A percentile compares a stretch with the other conserved stretches of the same genome.
phyloP scores from a whole-genome alignment of 176 grass and related monocot genomes.

The Musa beccarii region DNA sequence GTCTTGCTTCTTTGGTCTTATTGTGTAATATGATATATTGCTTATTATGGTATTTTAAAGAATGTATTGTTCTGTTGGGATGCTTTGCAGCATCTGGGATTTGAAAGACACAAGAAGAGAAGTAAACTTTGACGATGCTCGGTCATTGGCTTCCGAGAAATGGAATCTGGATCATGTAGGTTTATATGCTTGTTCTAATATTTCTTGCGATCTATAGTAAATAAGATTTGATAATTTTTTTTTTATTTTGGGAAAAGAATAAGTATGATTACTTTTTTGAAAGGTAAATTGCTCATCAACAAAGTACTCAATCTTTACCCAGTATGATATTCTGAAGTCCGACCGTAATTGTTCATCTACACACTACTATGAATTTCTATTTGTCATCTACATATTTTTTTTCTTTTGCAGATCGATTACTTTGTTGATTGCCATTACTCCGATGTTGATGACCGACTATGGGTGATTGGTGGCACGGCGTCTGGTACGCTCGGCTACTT shows the following conservation, averaged over 20 bases:
- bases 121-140: slow-evolving; percentile 64
- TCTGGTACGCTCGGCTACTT: slow-evolving; percentile 79
- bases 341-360: neutral
- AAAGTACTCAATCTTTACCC: neutral
- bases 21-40: neutral
- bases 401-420: slow-evolving; percentile 61
- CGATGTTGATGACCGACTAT: slow-evolving; percentile 44
- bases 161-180: slow-evolving; percentile 76
- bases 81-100: slow-evolving; percentile 56
- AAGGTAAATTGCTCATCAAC: neutral
- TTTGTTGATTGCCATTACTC: slow-evolving; percentile 95
- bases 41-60: neutral
- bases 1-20: neutral
- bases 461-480: slow-evolving; percentile 60
- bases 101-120: slow-evolving; percentile 65
- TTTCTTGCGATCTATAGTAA: neutral
- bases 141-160: slow-evolving; percentile 53
- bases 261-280: neutral
- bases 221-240: neutral
- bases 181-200: slow-evolving; percentile 3
- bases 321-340: too few species aligned
- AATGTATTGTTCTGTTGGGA: slow-evolving; percentile 13
- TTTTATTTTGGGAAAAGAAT: neutral
- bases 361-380: neutral
- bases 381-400: neutral